These are phyloP conservation scores for Xylaria grammica DNA, from an alignment of 495 filamentous ascomycete genomes.

Conservation along the genomic window DNA sequence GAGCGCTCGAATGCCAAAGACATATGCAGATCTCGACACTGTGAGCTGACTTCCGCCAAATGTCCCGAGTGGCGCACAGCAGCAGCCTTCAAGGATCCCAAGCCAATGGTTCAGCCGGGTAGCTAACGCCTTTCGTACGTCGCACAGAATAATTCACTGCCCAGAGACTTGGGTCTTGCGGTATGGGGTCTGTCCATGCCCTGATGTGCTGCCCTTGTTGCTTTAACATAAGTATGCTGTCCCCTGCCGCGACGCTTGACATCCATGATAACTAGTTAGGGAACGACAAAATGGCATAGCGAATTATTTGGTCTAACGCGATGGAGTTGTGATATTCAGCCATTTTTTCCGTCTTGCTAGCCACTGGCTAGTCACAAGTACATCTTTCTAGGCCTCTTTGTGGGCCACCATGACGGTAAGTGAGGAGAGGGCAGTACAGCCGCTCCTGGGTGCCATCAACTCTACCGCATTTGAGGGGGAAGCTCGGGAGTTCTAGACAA, in stretches of 20 bases:
- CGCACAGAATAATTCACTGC: slow-evolving; percentile 10
- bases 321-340: slow-evolving; percentile 6
- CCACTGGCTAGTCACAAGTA: slow-evolving; percentile 28
- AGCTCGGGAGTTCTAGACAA: not conserved
- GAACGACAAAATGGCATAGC: not conserved
- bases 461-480: not conserved
- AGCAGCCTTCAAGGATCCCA: slow-evolving; percentile 21
- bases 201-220: not conserved
- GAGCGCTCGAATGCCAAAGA: slow-evolving; percentile 12
- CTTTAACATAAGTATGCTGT: not conserved
- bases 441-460: slow-evolving; percentile 3
- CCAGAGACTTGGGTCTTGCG: slow-evolving; percentile 18
- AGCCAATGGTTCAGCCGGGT: slow-evolving; percentile 24
- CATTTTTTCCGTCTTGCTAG: slow-evolving; percentile 16
- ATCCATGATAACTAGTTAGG: not conserved
- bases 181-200: not conserved
- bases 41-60: slow-evolving; percentile 20
- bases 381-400: slow-evolving; percentile 29
- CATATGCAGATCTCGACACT: slow-evolving; percentile 18
- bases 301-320: slow-evolving; percentile 10
- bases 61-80: slow-evolving; percentile 19
- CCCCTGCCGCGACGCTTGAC: slow-evolving; percentile 7
- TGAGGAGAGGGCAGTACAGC: slow-evolving; percentile 24
- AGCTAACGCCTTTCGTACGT: slow-evolving; percentile 22
- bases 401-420: slow-evolving; percentile 34